Percentiles rank a stretch among this genome's conserved stretches.
phyloP scores from a whole-genome alignment of 345 rosid genomes.

The Nephelium lappaceum region DNA sequence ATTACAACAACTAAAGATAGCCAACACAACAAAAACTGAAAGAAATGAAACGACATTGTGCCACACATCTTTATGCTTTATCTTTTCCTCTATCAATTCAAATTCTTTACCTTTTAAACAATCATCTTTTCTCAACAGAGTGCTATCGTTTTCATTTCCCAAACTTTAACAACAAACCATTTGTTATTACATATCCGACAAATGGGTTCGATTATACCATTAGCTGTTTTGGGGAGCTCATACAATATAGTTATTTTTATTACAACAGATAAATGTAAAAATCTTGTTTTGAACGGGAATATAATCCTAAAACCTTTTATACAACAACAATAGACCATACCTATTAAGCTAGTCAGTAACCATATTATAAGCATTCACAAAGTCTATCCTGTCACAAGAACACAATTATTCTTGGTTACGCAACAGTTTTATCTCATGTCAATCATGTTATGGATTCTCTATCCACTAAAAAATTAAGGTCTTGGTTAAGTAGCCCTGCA shows the following conservation, averaged over 20 bases:
- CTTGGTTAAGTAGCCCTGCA: neutral
- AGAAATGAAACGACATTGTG: neutral
- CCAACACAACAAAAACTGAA: neutral
- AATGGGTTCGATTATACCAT: neutral
- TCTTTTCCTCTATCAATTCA: neutral
- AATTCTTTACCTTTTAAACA: neutral
- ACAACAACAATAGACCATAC: neutral
- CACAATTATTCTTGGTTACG: slow-evolving; percentile 7
- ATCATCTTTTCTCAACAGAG: neutral
- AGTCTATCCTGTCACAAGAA: neutral
- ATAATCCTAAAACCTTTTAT: neutral
- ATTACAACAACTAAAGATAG: slow-evolving; percentile 5
- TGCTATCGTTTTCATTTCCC: too few relatives aligned
- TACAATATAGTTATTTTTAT: too few relatives aligned
- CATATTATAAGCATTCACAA: neutral
- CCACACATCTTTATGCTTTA: neutral
- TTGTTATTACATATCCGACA: neutral
- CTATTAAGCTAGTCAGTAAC: neutral
- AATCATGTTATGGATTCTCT: neutral
- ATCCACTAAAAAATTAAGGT: neutral
- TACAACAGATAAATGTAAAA: neutral
- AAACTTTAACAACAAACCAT: neutral
- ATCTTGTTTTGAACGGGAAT: neutral
- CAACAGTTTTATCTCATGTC: neutral
- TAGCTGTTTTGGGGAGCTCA: slow-evolving; percentile 2